Evolutionary conservation across 768 basidiomycete species (phyloP).

Genomic region (Xerocomellus amylosporus): DNA sequence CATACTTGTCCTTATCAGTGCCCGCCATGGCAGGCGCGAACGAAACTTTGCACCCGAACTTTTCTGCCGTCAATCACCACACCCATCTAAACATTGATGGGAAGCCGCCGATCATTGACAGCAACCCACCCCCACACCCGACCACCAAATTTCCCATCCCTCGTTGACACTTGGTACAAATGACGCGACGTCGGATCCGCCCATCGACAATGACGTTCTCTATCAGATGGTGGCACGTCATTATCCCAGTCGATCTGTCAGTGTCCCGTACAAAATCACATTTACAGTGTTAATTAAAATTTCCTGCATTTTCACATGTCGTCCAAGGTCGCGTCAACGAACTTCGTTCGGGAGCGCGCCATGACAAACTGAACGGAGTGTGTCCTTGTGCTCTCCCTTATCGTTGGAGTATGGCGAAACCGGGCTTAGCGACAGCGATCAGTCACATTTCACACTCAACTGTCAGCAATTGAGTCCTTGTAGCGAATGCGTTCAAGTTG

Average conservation of each 20-base stretch:
- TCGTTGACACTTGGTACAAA: background rate
- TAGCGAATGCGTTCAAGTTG: too few relatives aligned
- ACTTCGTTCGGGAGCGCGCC: background rate
- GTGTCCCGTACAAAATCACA: background rate
- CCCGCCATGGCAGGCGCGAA: background rate
- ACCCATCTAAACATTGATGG: background rate
- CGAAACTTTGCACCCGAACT: background rate
- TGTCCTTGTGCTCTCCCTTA: background rate
- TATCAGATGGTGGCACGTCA: background rate
- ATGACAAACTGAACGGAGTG: background rate
- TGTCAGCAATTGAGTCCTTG: too few relatives aligned
- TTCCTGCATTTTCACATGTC: slow-evolving; percentile 1
- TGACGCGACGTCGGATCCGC: background rate
- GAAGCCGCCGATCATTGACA: background rate
- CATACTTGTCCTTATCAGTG: background rate
- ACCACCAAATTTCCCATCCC: slow-evolving; percentile 5
- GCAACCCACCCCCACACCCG: slow-evolving; percentile 5
- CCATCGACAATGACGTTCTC: background rate
- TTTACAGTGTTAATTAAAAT: background rate
- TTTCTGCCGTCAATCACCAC: background rate
- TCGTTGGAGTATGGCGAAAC: background rate
- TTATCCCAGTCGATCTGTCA: background rate
- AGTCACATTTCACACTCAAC: too few relatives aligned
- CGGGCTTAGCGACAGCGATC: too few relatives aligned
- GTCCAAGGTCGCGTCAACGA: background rate